Conservation (phyloP, 1,284 basidiomycete genomes). For the Fistulina hepatica region DNA sequence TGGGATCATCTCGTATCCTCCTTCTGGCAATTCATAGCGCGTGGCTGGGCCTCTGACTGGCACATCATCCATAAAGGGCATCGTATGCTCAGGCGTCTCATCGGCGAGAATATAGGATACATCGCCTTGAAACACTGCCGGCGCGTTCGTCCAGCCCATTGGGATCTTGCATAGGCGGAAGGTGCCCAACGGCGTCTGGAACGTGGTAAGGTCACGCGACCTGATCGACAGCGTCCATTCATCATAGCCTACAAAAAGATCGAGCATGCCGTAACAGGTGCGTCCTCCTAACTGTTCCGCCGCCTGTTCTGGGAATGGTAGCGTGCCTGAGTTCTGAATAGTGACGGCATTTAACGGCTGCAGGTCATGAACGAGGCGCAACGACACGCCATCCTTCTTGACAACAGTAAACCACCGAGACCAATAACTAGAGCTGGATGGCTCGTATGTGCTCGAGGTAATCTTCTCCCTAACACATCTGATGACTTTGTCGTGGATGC, state of each 20-base stretch:
- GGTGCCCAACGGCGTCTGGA: conserved; percentile 17
- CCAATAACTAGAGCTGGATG: conserved; percentile 21
- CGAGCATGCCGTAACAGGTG: not conserved
- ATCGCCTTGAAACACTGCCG: conserved; percentile 21
- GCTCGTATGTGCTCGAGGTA: conserved; percentile 20
- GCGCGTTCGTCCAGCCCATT: conserved; percentile 24
- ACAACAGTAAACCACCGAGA: conserved; percentile 22
- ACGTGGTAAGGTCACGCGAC: conserved; percentile 16
- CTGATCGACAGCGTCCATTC: not conserved
- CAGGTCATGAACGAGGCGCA: conserved; percentile 22
- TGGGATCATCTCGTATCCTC: conserved; percentile 8
- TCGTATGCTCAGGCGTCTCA: conserved; percentile 20
- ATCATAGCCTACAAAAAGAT: not conserved
- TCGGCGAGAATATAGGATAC: conserved; percentile 19
- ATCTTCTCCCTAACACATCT: not conserved
- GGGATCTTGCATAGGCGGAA: conserved; percentile 14
- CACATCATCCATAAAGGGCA: conserved; percentile 17
- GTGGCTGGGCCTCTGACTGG: conserved; percentile 15
- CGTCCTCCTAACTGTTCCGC: not conserved
- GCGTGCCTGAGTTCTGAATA: conserved; percentile 19
- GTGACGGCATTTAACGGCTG: conserved; percentile 24
- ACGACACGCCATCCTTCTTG: conserved; percentile 22
- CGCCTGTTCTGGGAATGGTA: not conserved
- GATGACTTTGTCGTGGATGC: conserved; percentile 12
- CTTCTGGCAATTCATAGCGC: conserved; percentile 14